A percentile compares a stretch with the other conserved stretches of the same genome.
These are phyloP conservation scores for Heterobasidion parviporum DNA, from an alignment of 1,284 basidiomycete genomes.

Conservation along the genomic window DNA sequence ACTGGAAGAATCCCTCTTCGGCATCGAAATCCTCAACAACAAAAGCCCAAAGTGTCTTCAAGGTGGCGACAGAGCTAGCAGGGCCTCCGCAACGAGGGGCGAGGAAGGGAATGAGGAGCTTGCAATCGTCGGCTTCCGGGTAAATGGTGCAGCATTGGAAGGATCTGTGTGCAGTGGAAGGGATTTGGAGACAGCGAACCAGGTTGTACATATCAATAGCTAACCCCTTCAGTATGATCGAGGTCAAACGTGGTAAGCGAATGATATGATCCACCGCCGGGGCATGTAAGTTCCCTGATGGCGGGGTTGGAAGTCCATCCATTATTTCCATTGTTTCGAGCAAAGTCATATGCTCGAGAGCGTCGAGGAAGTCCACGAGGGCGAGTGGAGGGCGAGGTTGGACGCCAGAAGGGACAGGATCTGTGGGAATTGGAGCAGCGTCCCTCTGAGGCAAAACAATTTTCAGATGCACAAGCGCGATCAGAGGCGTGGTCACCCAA, in stretches of 20 bases:
- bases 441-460: not conserved
- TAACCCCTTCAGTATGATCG: not conserved
- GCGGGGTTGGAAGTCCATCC: not conserved
- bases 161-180: not conserved
- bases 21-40: not conserved
- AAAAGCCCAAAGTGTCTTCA: not conserved
- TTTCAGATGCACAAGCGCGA: not conserved
- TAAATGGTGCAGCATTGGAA: not conserved
- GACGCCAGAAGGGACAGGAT: not conserved
- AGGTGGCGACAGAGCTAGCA: not conserved
- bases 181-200: not conserved
- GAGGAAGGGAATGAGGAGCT: not conserved
- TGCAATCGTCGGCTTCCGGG: not conserved
- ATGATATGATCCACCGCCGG: not conserved
- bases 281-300: not conserved
- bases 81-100: no score
- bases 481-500: not conserved
- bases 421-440: not conserved
- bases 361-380: not conserved
- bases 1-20: no score
- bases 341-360: not conserved
- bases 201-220: not conserved
- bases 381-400: not conserved
- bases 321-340: not conserved
- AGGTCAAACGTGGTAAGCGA: not conserved